A percentile compares a stretch with the other conserved stretches of the same genome.
These are phyloP conservation scores for Stephanodiscus triporus DNA, from an alignment of 108 stramenopile species.

Conservation along the genomic window DNA sequence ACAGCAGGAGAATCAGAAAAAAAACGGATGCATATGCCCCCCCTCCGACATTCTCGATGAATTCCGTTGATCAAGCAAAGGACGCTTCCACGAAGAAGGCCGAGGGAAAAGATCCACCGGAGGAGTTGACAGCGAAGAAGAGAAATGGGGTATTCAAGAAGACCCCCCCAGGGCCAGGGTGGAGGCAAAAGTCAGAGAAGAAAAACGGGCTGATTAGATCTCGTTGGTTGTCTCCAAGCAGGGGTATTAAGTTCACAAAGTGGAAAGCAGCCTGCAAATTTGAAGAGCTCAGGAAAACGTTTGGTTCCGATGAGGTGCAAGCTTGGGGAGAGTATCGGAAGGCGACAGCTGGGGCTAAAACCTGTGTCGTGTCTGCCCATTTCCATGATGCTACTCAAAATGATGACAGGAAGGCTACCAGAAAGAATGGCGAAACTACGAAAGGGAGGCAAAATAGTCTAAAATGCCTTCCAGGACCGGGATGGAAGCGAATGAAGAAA, in stretches of 20 bases:
- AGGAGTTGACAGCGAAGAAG: background rate
- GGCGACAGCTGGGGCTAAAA: background rate
- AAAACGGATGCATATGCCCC: conserved; percentile 3
- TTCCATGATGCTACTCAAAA: background rate
- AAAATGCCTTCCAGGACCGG: background rate
- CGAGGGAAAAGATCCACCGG: background rate
- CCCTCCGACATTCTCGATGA: background rate
- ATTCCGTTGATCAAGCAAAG: background rate
- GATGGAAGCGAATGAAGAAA: background rate
- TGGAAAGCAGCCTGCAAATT: background rate
- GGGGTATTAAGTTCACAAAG: conserved; percentile 10
- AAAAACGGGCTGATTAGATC: background rate
- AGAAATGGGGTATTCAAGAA: background rate
- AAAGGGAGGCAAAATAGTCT: background rate
- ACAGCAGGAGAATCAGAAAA: conserved; percentile 12
- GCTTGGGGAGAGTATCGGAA: conserved; percentile 25
- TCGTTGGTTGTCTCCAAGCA: conserved; percentile 8
- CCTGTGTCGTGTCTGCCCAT: background rate
- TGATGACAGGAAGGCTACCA: background rate
- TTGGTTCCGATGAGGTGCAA: conserved; percentile 7
- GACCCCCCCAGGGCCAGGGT: background rate
- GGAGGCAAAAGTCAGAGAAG: background rate
- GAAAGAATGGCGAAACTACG: background rate
- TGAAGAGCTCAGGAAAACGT: conserved; percentile 11
- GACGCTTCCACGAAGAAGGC: background rate